Conservation (phyloP, 805 yeast species). For the Isabelozyma gotoi region DNA sequence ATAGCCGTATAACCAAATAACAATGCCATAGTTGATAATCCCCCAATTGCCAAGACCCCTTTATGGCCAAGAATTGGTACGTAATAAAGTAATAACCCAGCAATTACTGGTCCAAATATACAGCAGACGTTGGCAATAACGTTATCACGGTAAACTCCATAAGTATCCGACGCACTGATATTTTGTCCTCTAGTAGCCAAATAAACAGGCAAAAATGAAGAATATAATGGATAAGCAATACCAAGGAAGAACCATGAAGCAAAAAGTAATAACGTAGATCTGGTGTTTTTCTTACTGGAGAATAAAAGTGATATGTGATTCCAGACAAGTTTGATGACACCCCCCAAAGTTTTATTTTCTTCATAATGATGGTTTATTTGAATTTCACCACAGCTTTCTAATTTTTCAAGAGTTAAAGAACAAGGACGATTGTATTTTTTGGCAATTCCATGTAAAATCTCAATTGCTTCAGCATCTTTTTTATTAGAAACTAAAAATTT, state of each 20-base stretch:
- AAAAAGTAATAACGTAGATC: conserved; percentile 39
- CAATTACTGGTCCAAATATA: conserved; percentile 54
- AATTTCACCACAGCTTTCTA: conserved; percentile 44
- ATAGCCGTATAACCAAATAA: conserved; percentile 64
- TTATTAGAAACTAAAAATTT: conserved; percentile 54
- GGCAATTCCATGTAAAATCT: conserved; percentile 43
- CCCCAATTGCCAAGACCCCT: conserved; percentile 57
- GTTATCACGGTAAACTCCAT: conserved; percentile 47
- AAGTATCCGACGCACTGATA: conserved; percentile 37
- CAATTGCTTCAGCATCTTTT: conserved; percentile 50
- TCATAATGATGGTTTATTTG: conserved; percentile 17
- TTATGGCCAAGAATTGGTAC: conserved; percentile 47
- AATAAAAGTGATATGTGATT: conserved; percentile 46
- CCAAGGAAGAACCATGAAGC: conserved; percentile 58
- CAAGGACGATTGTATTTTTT: conserved; percentile 44
- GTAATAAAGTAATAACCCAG: conserved; percentile 35
- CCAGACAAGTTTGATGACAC: conserved; percentile 18
- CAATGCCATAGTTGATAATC: conserved; percentile 53
- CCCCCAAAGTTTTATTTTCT: conserved; percentile 17
- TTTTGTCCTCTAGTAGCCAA: conserved; percentile 52
- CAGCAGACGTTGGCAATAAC: conserved; percentile 48
- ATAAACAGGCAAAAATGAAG: conserved; percentile 53
- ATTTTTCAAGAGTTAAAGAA: conserved; percentile 46
- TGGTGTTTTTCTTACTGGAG: conserved; percentile 37
- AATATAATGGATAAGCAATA: conserved; percentile 52